A percentile compares a stretch with the other conserved stretches of the same genome.
Evolutionary conservation across 1,284 basidiomycete species (phyloP).

Genomic region (Trametes polyzona): DNA sequence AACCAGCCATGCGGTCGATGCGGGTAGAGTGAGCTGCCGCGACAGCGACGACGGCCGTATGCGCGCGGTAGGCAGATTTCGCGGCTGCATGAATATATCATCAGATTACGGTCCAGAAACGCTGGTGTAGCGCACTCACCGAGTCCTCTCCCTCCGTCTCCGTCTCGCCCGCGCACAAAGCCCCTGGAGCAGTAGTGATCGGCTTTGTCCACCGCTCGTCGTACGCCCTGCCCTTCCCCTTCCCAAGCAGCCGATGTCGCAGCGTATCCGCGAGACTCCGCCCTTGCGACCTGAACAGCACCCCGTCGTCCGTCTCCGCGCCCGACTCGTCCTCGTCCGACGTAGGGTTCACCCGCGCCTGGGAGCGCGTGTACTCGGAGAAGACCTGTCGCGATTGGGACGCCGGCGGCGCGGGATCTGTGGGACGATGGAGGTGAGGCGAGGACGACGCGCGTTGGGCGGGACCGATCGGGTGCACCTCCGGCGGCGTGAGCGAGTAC

Average conservation of each 20-base stretch:
- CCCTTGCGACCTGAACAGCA: constrained; percentile 33
- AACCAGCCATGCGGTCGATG: constrained; percentile 37
- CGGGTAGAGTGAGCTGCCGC: constrained; percentile 43
- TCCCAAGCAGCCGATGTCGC: constrained; percentile 40
- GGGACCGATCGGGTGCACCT: constrained; percentile 5
- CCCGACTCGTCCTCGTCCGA: constrained; percentile 31
- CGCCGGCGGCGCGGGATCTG: neutral
- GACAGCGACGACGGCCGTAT: constrained; percentile 50
- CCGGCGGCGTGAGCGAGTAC: constrained; percentile 28
- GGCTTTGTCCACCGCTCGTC: constrained; percentile 27
- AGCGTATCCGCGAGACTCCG: constrained; percentile 27
- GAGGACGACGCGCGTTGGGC: constrained; percentile 20
- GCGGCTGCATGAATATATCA: constrained; percentile 42
- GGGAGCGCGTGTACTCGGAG: constrained; percentile 18
- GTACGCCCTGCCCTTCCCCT: constrained; percentile 35
- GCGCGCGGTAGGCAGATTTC: constrained; percentile 64
- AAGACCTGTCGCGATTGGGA: constrained; percentile 20
- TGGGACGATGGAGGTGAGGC: constrained; percentile 20
- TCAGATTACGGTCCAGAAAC: constrained; percentile 3
- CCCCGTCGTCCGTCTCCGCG: constrained; percentile 34
- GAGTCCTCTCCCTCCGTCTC: constrained; percentile 79
- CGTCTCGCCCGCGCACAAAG: constrained; percentile 69
- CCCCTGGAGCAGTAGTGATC: constrained; percentile 67
- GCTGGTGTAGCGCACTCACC: constrained; percentile 44
- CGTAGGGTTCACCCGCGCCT: constrained; percentile 15